Evolutionary conservation across 768 basidiomycete species (phyloP), one percentile per base, ranked within the genome.

Genomic region (Podaxis rugospora): DNA sequence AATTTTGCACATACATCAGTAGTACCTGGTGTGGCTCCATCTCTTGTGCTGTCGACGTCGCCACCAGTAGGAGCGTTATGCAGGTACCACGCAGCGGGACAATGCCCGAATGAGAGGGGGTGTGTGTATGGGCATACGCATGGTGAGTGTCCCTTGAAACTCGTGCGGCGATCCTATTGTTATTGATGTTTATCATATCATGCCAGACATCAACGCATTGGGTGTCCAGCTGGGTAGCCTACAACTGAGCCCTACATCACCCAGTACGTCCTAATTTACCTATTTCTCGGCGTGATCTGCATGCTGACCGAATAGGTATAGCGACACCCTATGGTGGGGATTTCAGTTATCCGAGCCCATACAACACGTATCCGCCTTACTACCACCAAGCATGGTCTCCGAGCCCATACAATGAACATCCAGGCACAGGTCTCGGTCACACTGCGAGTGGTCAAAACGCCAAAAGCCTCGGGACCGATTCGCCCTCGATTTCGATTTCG

Each of bases 1-100:
- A 78, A 81, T 63, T 81, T 82, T 66, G 74, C 75, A 37, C 80
- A 82, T 65, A 68, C 79, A 40, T 59, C 76, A 21, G 66, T 69
- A 16, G 65, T 69, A 27, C 69, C 75, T 51, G 62, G 69, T 16
- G 6, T 53, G 36, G 27, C 40, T n/a, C 16, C 32, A 14, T 32
- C 59, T 21, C 51, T 28, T n/a, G 3, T 18, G 28, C 14, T 47
- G 35, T 14, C 55, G 28, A 36, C 50, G 5, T 37, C 54, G 14
- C 54, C 54, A n/a, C 25, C 10, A 25, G 35, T 37, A 5, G 47
- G 21, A 27, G 47, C 36, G 13, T 23, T 39, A 16, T 58, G 47
- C 46, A 50, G 25, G 25, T 23, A 9, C 37, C 50, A 37, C 39
- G 16, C 14, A 13, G 36, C 25, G 6, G 57, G 57, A 37, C 57